phyloP scores from a whole-genome alignment of 1,284 basidiomycete genomes.

The Marasmius oreades region DNA sequence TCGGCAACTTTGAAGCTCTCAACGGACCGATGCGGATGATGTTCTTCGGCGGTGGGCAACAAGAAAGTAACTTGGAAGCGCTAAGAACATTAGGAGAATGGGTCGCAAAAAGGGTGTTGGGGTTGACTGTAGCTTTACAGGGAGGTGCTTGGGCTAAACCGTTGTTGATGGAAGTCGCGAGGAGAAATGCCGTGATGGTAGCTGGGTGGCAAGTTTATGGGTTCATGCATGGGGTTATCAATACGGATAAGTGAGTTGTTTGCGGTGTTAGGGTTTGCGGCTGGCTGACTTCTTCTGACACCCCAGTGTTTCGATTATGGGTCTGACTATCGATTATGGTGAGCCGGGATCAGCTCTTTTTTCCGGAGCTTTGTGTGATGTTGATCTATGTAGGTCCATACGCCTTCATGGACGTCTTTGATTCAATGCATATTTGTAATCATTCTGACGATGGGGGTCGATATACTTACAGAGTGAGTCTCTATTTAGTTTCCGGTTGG shows the following conservation, averaged over 20 bases:
- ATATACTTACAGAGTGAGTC: conserved; percentile 79
- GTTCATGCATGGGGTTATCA: conserved; percentile 94
- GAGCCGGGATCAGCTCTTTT: conserved; percentile 29
- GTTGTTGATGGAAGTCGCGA: conserved; percentile 75
- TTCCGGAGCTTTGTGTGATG: conserved; percentile 9
- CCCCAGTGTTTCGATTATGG: conserved; percentile 74
- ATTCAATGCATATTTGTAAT: conserved; percentile 88
- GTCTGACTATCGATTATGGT: conserved; percentile 90
- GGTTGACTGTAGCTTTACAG: conserved; percentile 36
- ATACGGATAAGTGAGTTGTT: conserved; percentile 82
- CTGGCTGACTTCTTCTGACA: conserved; percentile 13
- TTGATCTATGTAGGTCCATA: conserved; percentile 62
- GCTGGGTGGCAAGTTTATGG: conserved; percentile 94
- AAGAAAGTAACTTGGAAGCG: conserved; percentile 72
- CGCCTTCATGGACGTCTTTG: conserved; percentile 93
- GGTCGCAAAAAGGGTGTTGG: conserved; percentile 59
- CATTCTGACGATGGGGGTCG: conserved; percentile 86
- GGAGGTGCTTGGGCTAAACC: conserved; percentile 64
- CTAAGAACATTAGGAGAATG: conserved; percentile 74
- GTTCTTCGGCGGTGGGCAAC: conserved; percentile 72
- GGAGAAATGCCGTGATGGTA: conserved; percentile 86
- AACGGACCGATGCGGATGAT: conserved; percentile 68
- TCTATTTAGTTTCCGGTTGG: not conserved
- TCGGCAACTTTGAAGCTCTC: conserved; percentile 89
- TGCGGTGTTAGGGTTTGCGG: not conserved